phyloP scores from a whole-genome alignment of 768 basidiomycete genomes.

The Boletus patriciae region DNA sequence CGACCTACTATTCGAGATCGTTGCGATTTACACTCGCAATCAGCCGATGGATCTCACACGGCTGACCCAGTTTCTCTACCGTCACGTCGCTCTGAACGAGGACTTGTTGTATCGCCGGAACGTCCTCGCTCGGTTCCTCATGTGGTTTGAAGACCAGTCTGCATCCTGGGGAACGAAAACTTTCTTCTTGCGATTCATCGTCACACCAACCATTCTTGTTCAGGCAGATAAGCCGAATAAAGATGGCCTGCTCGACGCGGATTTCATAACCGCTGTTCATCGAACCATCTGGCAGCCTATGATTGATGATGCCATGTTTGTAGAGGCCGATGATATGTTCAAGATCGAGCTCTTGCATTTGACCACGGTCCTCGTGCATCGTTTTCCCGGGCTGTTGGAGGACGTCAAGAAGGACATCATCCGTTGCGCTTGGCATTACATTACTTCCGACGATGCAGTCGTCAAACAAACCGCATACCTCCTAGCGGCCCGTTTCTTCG shows the following conservation, averaged over 20 bases:
- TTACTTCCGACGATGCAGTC: slow-evolving; percentile 80
- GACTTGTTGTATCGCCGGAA: slow-evolving; percentile 75
- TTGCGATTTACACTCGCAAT: slow-evolving; percentile 75
- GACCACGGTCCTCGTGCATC: slow-evolving; percentile 84
- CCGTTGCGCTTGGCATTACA: slow-evolving; percentile 89
- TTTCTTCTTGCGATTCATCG: slow-evolving; percentile 73
- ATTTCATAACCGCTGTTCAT: slow-evolving; percentile 70
- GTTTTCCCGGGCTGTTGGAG: slow-evolving; percentile 75
- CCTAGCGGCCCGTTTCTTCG: slow-evolving; percentile 88
- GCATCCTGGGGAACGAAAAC: slow-evolving; percentile 77
- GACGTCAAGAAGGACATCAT: slow-evolving; percentile 90
- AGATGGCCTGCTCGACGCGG: slow-evolving; percentile 65
- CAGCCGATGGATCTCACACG: slow-evolving; percentile 79
- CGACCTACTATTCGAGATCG: slow-evolving; percentile 86
- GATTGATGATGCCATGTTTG: slow-evolving; percentile 51
- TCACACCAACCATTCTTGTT: slow-evolving; percentile 84
- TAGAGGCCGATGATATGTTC: slow-evolving; percentile 76
- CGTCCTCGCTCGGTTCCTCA: slow-evolving; percentile 79
- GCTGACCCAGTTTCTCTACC: slow-evolving; percentile 82
- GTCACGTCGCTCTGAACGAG: slow-evolving; percentile 74
- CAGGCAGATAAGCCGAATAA: slow-evolving; percentile 61
- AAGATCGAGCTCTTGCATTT: slow-evolving; percentile 89
- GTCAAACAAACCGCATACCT: slow-evolving; percentile 93
- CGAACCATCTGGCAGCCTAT: slow-evolving; percentile 81
- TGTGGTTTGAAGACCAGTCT: slow-evolving; percentile 71